Base-by-base conservation (phyloP, 2,329 filamentous ascomycete species). In the Tetracladium maxilliforme region DNA sequence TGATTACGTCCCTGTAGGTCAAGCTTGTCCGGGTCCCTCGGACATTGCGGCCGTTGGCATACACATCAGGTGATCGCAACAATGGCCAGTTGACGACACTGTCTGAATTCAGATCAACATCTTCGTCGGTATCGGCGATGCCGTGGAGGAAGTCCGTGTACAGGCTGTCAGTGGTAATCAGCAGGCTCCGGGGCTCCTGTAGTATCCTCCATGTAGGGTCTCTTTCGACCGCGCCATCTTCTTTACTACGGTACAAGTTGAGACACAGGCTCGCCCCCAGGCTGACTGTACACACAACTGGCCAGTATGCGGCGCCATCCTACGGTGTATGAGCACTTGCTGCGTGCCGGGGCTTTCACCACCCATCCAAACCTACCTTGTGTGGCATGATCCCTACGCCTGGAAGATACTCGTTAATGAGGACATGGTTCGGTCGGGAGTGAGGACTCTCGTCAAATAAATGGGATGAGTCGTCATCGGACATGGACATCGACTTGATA, bases 361-460 rank as follows among this genome's bases (percentile, higher is more conserved):
- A n/a, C n/a, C n/a, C n/a, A n/a, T n/a, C n/a, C n/a, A n/a, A n/a
- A n/a, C n/a, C n/a, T n/a, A n/a, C n/a, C n/a, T 94, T 90, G 48
- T 95, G 87, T 23, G 86, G 75, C 81, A 94, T 92, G 36, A 95
- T 95, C n/a, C 87, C 87, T 33, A 93, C 70, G 3, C 81, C 82
- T 0, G 81, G 71, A 2, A 64, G 62, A 48, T 95, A 98, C 48
- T 94, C 86, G 43, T 98, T 98, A 38, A 95, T 72, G 19, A 95
- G 61, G 22, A 92, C 82, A 51, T 95, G 90, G 40, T 95, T 98
- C 4, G 87, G 82, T 4, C 58, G 61, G 11, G 56, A 40, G 43
- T 95, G 86, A 5, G 81, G 80, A 25, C 84, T 81, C 12, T 58
- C 45, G 11, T 49, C 45, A 38, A 75, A 75, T 6, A 75, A 47